phyloP scores from a whole-genome alignment of 1,284 basidiomycete genomes.

The Boletus mariae region DNA sequence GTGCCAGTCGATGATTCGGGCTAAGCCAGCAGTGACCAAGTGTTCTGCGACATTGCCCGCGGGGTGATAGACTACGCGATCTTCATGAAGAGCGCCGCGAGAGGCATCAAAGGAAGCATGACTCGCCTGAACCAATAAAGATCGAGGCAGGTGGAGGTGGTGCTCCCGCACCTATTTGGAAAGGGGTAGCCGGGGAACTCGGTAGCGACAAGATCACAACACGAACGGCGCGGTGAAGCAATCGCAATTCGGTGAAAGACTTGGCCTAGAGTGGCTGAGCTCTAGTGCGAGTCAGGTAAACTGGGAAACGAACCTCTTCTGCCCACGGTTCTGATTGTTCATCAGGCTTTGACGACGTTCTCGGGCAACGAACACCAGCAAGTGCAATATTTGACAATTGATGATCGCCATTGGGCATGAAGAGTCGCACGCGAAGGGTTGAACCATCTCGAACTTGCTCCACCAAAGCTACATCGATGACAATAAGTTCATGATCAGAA shows the following conservation, averaged over 20 bases:
- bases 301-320: slow-evolving; percentile 63
- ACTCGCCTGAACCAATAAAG: slow-evolving; percentile 83
- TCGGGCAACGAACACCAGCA: slow-evolving; percentile 82
- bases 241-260: slow-evolving; percentile 90
- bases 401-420: slow-evolving; percentile 86
- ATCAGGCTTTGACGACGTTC: slow-evolving; percentile 67
- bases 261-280: slow-evolving; percentile 61
- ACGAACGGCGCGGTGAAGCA: slow-evolving; percentile 86
- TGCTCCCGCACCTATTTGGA: slow-evolving; percentile 66
- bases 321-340: slow-evolving; percentile 79
- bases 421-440: slow-evolving; percentile 83
- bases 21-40: slow-evolving; percentile 81
- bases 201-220: slow-evolving; percentile 89
- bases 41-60: slow-evolving; percentile 94
- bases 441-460: slow-evolving; percentile 94
- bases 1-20: slow-evolving; percentile 96
- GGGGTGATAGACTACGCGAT: slow-evolving; percentile 71
- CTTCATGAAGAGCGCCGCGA: slow-evolving; percentile 1
- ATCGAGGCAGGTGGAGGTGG: slow-evolving; percentile 71
- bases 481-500: slow-evolving; percentile 1
- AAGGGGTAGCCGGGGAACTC: slow-evolving; percentile 75
- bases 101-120: not conserved
- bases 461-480: slow-evolving; percentile 64
- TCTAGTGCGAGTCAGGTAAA: not conserved
- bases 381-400: slow-evolving; percentile 83